Percentiles rank a stretch among this genome's conserved stretches.
phyloP scores from a whole-genome alignment of 2,329 filamentous ascomycete species.

The Colletotrichum tanaceti region DNA sequence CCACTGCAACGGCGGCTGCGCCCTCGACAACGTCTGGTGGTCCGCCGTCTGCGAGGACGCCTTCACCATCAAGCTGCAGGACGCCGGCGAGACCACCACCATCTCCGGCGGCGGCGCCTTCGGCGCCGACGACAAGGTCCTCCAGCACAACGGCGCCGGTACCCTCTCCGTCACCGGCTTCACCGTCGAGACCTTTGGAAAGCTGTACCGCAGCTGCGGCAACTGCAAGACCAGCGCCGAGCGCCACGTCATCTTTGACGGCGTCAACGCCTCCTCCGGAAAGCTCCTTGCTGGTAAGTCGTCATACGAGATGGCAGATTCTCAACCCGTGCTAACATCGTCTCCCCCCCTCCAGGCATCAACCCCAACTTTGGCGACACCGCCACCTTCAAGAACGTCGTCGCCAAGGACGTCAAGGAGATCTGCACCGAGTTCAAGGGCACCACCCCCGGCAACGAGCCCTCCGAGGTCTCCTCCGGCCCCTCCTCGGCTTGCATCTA shows the following conservation, averaged over 20 bases:
- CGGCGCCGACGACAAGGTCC: conserved; percentile 35
- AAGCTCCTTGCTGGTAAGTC: conserved; percentile 39
- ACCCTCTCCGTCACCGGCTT: conserved; percentile 39
- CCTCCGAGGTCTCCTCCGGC: conserved; percentile 26
- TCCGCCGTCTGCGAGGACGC: conserved; percentile 52
- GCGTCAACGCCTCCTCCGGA: conserved; percentile 39
- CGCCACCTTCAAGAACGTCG: conserved; percentile 33
- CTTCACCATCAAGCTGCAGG: conserved; percentile 51
- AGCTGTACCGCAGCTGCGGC: conserved; percentile 41
- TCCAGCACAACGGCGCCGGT: conserved; percentile 41
- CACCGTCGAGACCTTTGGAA: conserved; percentile 35
- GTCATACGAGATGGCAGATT: fast-evolving
- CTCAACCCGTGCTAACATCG: not conserved
- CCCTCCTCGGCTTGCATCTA: conserved; percentile 38
- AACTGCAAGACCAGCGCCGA: conserved; percentile 38
- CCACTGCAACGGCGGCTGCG: conserved; percentile 60
- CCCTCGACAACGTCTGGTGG: conserved; percentile 53
- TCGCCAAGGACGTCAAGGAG: conserved; percentile 26
- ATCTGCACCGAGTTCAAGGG: conserved; percentile 40
- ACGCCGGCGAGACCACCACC: conserved; percentile 34
- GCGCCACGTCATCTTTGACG: conserved; percentile 39
- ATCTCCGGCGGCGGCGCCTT: conserved; percentile 36
- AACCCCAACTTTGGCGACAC: conserved; percentile 41
- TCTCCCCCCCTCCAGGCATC: conserved; percentile 14
- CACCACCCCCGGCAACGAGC: conserved; percentile 34